Evolutionary conservation across 306 rosid genomes (phyloP), one percentile per base, ranked within the genome.

Genomic region (Cucurbita moschata): DNA sequence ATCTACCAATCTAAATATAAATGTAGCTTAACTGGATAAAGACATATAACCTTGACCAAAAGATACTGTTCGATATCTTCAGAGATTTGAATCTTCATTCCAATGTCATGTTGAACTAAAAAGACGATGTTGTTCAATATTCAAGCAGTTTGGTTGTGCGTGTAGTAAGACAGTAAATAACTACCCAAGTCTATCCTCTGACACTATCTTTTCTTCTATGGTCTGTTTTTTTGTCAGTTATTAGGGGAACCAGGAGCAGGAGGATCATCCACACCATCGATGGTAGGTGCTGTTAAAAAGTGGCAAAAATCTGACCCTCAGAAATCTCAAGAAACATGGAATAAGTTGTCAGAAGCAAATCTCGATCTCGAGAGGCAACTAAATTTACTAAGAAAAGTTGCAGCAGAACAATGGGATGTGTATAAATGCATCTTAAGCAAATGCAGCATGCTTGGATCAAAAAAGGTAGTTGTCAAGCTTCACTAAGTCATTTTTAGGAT

Each of bases 171-270:
- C 43, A 60, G 14, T 58, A 21, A 30, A 59, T 59, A 30, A 6
- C 44, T 37, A 61, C 10, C 44, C 44, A 35, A 5, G 13, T 4
- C 46, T 37, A 59, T 59, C 42, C 39, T 26, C 65, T 59, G 65
- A 26, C 8, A 59, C 65, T 59, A 26, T 58, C 42, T 59, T 30
- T 59, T 59, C 65, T 23, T 58, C 64, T 5, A 39, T 61, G 10
- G 19, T 37, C 67, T 61, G 37, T 21, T 13, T 37, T 56, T 81
- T 62, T 81, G 67, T 37, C 79, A 93, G 98, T 63, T 90, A 81
- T 90, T 93, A 62, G 98, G 97, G 81, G 98, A 93, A 81, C 97
- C 97, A 52, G 98, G 98, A 75, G 82, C 81, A 64, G 98, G 98
- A 72, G 98, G 98, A 72, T 93, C 97, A 49, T 93, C 94, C 79